Conservation (phyloP, 148 eudicot species). For the Selenicereus undatus region DNA sequence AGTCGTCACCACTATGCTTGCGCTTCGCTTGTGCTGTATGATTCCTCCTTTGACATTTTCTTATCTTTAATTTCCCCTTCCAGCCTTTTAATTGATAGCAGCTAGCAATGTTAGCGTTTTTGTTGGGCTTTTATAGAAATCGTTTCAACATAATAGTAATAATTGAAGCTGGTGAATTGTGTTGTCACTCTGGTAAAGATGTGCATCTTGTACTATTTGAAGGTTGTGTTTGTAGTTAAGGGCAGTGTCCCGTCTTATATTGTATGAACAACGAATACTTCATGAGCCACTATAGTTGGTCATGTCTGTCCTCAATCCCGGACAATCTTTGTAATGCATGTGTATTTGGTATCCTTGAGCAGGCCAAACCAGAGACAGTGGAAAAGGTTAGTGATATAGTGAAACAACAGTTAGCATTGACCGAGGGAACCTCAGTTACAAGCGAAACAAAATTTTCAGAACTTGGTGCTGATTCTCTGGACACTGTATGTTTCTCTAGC, state of each 20-base stretch:
- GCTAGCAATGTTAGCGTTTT: neutral
- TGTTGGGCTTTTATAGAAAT: neutral
- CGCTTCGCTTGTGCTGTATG: conserved; percentile 43
- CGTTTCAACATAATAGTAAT: neutral
- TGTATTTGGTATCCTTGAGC: conserved; percentile 16
- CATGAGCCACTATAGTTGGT: neutral
- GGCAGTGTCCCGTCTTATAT: neutral
- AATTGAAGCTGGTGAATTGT: neutral
- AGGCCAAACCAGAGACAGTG: conserved; percentile 66
- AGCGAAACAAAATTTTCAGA: conserved; percentile 45
- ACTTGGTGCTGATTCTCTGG: conserved; percentile 69
- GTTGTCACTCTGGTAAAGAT: neutral
- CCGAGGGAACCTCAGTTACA: conserved; percentile 30
- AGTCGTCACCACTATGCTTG: conserved; percentile 22
- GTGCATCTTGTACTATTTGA: neutral
- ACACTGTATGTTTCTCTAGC: conserved; percentile 38
- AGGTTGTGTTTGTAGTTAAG: neutral
- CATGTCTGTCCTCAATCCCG: neutral
- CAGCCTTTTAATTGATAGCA: neutral
- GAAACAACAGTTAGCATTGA: conserved; percentile 46
- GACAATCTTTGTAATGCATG: too few species aligned
- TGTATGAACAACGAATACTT: neutral
- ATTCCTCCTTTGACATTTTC: neutral
- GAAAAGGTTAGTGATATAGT: conserved; percentile 50
- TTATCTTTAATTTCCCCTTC: neutral